Evolutionary conservation across 2,329 filamentous ascomycete species (phyloP).

Genomic region (Scorias spongiosa): DNA sequence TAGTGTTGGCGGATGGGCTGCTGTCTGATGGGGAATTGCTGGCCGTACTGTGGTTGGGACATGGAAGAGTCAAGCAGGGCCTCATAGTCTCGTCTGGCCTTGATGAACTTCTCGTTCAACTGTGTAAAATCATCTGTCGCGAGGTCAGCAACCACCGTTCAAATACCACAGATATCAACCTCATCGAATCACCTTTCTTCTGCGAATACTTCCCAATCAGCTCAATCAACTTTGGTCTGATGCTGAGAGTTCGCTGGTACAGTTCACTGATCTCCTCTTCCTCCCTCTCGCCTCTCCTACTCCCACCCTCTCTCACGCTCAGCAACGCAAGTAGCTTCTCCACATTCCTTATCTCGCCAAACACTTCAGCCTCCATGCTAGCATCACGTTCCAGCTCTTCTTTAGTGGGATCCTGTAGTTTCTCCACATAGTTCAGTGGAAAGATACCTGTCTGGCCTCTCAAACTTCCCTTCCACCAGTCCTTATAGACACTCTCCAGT

Average conservation of each 20-base stretch:
- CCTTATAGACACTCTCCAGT: conserved; percentile 93
- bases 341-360: conserved; percentile 62
- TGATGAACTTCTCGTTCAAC: conserved; percentile 98
- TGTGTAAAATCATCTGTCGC: conserved; percentile 85
- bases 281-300: conserved; percentile 53
- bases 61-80: conserved; percentile 90
- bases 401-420: conserved; percentile 81
- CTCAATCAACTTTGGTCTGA: conserved; percentile 92
- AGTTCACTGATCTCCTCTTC: conserved; percentile 88
- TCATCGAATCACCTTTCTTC: conserved; percentile 63
- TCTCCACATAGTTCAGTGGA: conserved; percentile 96
- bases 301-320: conserved; percentile 48
- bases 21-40: conserved; percentile 26
- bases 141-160: background rate
- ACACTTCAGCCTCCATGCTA: conserved; percentile 78
- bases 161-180: background rate
- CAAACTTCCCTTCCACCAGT: conserved; percentile 97
- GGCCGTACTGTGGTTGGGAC: conserved; percentile 58
- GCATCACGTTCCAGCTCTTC: conserved; percentile 92
- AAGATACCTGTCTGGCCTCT: conserved; percentile 95
- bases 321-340: conserved; percentile 74
- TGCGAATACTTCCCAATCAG: conserved; percentile 98
- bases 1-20: conserved; percentile 4
- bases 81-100: conserved; percentile 92
- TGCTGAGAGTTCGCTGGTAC: conserved; percentile 87